Evolutionary conservation across 2,329 filamentous ascomycete genomes (phyloP).

Genomic region (Colletotrichum chlorophyti): DNA sequence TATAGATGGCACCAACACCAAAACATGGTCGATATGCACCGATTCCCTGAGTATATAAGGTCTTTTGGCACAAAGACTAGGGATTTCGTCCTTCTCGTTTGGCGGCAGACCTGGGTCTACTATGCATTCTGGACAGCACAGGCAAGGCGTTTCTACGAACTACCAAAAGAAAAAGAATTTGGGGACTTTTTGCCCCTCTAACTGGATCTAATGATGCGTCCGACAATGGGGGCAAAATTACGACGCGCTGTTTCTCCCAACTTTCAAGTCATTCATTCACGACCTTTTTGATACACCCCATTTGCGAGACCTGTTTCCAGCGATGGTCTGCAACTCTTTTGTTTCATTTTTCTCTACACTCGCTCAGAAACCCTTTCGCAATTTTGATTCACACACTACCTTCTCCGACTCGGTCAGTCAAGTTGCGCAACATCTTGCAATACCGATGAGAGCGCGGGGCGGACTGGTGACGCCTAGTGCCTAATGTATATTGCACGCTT

Average conservation of each 20-base stretch:
- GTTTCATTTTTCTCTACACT: slow-evolving; percentile 41
- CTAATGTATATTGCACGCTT: slow-evolving; percentile 30
- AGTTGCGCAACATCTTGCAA: slow-evolving; percentile 22
- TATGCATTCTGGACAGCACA: slow-evolving; percentile 28
- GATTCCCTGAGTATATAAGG: slow-evolving; percentile 23
- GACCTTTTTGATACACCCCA: slow-evolving; percentile 32
- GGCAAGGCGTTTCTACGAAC: slow-evolving; percentile 30
- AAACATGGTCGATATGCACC: slow-evolving; percentile 7
- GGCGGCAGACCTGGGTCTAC: slow-evolving; percentile 27
- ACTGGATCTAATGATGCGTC: slow-evolving; percentile 20
- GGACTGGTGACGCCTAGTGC: slow-evolving; percentile 28
- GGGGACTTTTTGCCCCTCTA: background rate
- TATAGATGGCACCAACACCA: background rate
- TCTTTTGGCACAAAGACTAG: slow-evolving; percentile 20
- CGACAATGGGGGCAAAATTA: slow-evolving; percentile 17
- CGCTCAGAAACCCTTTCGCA: slow-evolving; percentile 31
- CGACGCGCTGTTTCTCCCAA: slow-evolving; percentile 23
- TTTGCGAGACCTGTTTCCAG: slow-evolving; percentile 15
- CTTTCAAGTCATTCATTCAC: slow-evolving; percentile 31
- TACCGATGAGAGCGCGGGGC: slow-evolving; percentile 5
- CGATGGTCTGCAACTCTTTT: slow-evolving; percentile 24
- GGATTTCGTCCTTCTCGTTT: slow-evolving; percentile 30
- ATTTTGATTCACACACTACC: slow-evolving; percentile 33
- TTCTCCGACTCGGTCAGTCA: slow-evolving; percentile 22
- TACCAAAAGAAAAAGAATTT: slow-evolving; percentile 11